Evolutionary conservation across 2,329 filamentous ascomycete species (phyloP).

Genomic region (Seiridium unicorne): DNA sequence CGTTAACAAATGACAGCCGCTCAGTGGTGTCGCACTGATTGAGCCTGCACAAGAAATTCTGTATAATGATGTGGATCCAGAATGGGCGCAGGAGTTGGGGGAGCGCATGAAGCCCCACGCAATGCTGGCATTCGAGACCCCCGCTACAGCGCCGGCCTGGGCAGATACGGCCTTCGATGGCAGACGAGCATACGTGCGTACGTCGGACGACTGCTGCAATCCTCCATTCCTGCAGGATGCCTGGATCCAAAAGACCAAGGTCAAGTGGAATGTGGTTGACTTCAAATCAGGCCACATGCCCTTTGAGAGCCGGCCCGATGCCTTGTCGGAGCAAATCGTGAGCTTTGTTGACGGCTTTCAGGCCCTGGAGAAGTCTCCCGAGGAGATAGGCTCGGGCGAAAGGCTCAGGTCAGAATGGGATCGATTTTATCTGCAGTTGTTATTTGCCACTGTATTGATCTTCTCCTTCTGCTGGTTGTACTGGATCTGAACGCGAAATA

Average conservation of each 20-base stretch:
- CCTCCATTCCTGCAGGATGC: slow-evolving; percentile 16
- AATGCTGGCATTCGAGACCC: slow-evolving; percentile 14
- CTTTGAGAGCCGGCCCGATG: slow-evolving; percentile 21
- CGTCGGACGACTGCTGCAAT: slow-evolving; percentile 18
- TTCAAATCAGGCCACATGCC: slow-evolving; percentile 24
- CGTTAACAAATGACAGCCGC: slow-evolving; percentile 6
- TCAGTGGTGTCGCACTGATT: slow-evolving; percentile 15
- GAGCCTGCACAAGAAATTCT: slow-evolving; percentile 19
- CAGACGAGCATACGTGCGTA: slow-evolving; percentile 17
- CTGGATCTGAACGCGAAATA: no score
- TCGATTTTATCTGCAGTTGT: no score
- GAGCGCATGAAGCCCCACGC: slow-evolving; percentile 15
- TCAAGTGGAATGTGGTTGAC: slow-evolving; percentile 22
- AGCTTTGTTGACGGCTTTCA: slow-evolving; percentile 11
- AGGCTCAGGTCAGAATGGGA: no score
- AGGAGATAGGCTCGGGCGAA: no score
- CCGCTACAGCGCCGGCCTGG: slow-evolving; percentile 17
- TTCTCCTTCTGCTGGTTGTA: no score
- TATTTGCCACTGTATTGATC: no score
- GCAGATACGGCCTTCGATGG: slow-evolving; percentile 16
- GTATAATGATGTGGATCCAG: slow-evolving; percentile 19
- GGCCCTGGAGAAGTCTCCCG: not conserved
- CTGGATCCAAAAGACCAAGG: slow-evolving; percentile 20
- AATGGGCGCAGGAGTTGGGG: slow-evolving; percentile 10
- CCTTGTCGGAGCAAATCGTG: slow-evolving; percentile 14